phyloP scores from a whole-genome alignment of 1,284 basidiomycete species.

The Bjerkandera adusta region DNA sequence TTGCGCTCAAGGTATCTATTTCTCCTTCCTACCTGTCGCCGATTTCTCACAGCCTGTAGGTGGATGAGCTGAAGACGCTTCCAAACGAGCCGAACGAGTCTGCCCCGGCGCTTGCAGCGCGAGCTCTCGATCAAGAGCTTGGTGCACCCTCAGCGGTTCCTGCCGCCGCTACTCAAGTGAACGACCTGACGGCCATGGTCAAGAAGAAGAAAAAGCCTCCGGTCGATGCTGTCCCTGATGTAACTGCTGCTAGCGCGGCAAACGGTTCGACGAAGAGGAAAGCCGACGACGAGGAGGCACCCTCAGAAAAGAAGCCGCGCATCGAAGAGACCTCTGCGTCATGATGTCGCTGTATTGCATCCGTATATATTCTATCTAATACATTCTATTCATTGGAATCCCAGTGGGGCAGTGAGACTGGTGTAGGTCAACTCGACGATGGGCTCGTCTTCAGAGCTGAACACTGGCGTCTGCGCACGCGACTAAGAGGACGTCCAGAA shows the following conservation, averaged over 20 bases:
- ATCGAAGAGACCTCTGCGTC: conserved; percentile 37
- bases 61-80: conserved; percentile 82
- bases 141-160: conserved; percentile 36
- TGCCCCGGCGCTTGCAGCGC: conserved; percentile 64
- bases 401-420: too few relatives aligned
- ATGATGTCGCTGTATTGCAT: too few relatives aligned
- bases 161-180: conserved; percentile 46
- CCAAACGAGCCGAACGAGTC: conserved; percentile 59
- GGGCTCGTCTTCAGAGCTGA: too few relatives aligned
- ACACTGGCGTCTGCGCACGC: too few relatives aligned
- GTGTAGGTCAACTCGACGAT: too few relatives aligned
- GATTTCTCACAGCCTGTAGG: conserved; percentile 38
- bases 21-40: not conserved
- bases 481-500: too few relatives aligned
- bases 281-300: conserved; percentile 56
- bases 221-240: conserved; percentile 28
- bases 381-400: too few relatives aligned
- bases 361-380: too few relatives aligned
- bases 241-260: conserved; percentile 15
- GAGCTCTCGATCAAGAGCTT: conserved; percentile 66
- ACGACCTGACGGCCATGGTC: conserved; percentile 80
- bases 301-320: conserved; percentile 65
- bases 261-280: conserved; percentile 57
- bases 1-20: conserved; percentile 70
- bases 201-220: conserved; percentile 78